Conservation (phyloP, 2,329 filamentous ascomycete species). For the Botrytis byssoidea region DNA sequence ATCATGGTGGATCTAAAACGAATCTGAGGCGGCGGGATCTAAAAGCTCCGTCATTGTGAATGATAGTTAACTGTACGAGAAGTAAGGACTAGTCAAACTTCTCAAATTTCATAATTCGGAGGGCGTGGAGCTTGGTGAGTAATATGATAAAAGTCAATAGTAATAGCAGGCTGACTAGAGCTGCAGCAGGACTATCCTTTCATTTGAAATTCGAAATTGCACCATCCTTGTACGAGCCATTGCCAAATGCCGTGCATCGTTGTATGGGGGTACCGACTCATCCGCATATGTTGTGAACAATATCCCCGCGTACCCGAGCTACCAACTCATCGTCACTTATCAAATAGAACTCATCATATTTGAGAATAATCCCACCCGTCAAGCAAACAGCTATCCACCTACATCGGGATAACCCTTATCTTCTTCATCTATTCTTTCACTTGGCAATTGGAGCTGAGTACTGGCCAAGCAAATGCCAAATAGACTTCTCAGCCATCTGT, state of each 20-base stretch:
- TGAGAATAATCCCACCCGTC: neutral
- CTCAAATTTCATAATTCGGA: neutral
- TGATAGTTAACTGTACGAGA: neutral
- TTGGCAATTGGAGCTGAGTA: neutral
- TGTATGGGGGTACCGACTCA: conserved; percentile 1
- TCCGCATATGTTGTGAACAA: conserved; percentile 1
- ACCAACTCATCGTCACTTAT: neutral
- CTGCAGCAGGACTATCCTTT: neutral
- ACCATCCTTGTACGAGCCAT: neutral
- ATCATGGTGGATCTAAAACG: neutral
- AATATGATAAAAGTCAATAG: neutral
- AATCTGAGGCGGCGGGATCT: neutral
- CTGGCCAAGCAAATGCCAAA: neutral
- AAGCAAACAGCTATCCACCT: neutral
- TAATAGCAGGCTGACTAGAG: neutral
- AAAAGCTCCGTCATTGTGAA: neutral
- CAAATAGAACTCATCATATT: conserved; percentile 5
- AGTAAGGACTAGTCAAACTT: neutral
- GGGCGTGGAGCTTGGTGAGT: neutral
- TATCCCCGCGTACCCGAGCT: neutral
- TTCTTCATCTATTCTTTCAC: conserved; percentile 3
- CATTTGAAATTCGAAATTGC: neutral
- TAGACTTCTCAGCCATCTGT: neutral
- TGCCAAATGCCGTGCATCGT: neutral
- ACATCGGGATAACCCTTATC: neutral